Conservation (phyloP, 805 yeast genomes). For the Candida wancherniae region DNA sequence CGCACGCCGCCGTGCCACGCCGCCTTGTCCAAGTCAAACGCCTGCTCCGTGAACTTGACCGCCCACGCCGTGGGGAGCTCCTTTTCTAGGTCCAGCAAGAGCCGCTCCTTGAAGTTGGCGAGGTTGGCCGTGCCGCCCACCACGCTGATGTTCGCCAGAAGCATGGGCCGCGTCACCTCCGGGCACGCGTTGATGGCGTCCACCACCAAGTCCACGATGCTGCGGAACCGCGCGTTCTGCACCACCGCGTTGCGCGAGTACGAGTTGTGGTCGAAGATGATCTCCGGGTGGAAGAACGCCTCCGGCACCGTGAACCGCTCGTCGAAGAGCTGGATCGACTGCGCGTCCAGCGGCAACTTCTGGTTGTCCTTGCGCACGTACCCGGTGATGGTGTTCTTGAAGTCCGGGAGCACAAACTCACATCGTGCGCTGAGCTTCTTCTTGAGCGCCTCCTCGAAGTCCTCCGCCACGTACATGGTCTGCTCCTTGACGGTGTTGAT, state of each 20-base stretch:
- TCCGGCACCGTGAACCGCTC: conserved; percentile 91
- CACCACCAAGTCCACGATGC: conserved; percentile 72
- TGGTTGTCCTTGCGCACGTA: conserved; percentile 43
- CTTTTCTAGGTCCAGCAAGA: conserved; percentile 56
- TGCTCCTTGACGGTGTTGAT: conserved; percentile 83
- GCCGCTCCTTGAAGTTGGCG: conserved; percentile 60
- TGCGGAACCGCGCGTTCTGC: conserved; percentile 52
- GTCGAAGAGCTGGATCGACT: conserved; percentile 64
- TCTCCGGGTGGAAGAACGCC: conserved; percentile 77
- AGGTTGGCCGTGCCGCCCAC: conserved; percentile 80
- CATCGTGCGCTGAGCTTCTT: conserved; percentile 35
- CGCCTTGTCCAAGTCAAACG: conserved; percentile 21
- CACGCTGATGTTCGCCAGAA: conserved; percentile 72
- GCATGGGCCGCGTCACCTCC: conserved; percentile 63
- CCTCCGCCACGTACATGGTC: conserved; percentile 61
- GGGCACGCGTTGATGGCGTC: conserved; percentile 70
- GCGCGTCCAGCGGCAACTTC: conserved; percentile 45
- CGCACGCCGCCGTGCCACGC: conserved; percentile 37
- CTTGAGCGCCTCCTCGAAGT: conserved; percentile 48
- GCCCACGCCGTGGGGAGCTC: conserved; percentile 71
- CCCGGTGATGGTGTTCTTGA: conserved; percentile 74
- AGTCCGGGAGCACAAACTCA: conserved; percentile 84
- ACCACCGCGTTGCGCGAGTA: conserved; percentile 26
- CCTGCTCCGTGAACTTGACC: conserved; percentile 43
- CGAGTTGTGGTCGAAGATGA: conserved; percentile 37